These are phyloP conservation scores for Elsinoe batatas DNA, from an alignment of 2,329 filamentous ascomycete species.

Conservation along the genomic window DNA sequence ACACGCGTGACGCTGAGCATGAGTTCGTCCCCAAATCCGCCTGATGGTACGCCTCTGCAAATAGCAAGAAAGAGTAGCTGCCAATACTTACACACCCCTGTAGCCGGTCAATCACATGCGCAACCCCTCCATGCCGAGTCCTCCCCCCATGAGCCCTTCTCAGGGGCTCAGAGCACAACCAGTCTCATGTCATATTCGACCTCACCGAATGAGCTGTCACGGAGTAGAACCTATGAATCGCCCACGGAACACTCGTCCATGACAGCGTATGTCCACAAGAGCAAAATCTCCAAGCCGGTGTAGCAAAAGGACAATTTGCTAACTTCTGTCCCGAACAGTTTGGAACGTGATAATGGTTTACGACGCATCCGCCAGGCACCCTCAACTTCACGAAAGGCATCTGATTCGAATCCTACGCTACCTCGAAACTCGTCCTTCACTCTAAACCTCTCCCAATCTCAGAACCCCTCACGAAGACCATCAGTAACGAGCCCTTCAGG, in stretches of 20 bases:
- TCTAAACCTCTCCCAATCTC: constrained; percentile 54
- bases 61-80: not conserved
- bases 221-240: constrained; percentile 12
- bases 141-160: constrained; percentile 1
- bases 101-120: constrained; percentile 10
- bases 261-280: constrained; percentile 10
- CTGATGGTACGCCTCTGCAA: constrained; percentile 5
- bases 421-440: constrained; percentile 69
- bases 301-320: not conserved
- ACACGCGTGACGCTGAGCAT: constrained; percentile 11
- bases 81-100: constrained; percentile 3
- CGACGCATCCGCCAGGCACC: constrained; percentile 87
- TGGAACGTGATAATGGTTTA: constrained; percentile 49
- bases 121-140: constrained; percentile 11
- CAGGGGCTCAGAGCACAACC: constrained; percentile 11
- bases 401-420: constrained; percentile 50
- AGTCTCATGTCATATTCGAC: constrained; percentile 13
- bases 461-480: constrained; percentile 39
- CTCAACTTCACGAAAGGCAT: constrained; percentile 36
- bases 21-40: constrained; percentile 10
- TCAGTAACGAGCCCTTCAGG: constrained; percentile 49
- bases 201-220: constrained; percentile 11
- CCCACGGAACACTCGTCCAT: constrained; percentile 5
- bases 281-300: not conserved
- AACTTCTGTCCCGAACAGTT: not conserved